These are phyloP conservation scores for Ilyonectria mors-panacis DNA, from an alignment of 2,329 filamentous ascomycete genomes.

Conservation along the genomic window DNA sequence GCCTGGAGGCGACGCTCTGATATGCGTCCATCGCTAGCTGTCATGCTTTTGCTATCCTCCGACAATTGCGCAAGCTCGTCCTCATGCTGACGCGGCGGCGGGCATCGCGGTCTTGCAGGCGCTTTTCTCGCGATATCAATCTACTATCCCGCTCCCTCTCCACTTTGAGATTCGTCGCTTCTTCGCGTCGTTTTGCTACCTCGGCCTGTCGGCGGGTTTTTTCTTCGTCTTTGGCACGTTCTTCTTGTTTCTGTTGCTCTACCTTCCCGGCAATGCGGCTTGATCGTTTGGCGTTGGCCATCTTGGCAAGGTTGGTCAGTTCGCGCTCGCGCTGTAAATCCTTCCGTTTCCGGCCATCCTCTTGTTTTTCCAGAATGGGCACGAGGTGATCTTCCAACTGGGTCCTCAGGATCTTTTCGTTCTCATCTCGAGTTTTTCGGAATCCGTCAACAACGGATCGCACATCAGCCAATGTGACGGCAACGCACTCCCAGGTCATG, in stretches of 20 bases:
- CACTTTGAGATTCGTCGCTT: slow-evolving; percentile 70
- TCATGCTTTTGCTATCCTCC: slow-evolving; percentile 77
- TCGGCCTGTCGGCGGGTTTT: slow-evolving; percentile 67
- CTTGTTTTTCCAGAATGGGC: slow-evolving; percentile 86
- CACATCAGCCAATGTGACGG: slow-evolving; percentile 85
- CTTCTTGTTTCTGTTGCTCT: slow-evolving; percentile 83
- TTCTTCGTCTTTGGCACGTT: slow-evolving; percentile 79
- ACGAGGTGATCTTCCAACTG: slow-evolving; percentile 84
- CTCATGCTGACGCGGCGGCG: slow-evolving; percentile 87
- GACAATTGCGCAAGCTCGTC: slow-evolving; percentile 86
- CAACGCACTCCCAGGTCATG: slow-evolving; percentile 92
- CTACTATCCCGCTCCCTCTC: slow-evolving; percentile 84
- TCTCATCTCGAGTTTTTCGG: slow-evolving; percentile 82
- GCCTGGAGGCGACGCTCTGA: slow-evolving; percentile 87
- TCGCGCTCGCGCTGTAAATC: slow-evolving; percentile 81
- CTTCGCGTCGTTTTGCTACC: slow-evolving; percentile 75
- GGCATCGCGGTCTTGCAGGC: slow-evolving; percentile 87
- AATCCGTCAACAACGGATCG: slow-evolving; percentile 79
- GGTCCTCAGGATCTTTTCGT: slow-evolving; percentile 84
- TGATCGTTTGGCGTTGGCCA: slow-evolving; percentile 95
- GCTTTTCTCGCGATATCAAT: slow-evolving; percentile 86
- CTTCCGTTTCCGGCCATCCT: slow-evolving; percentile 81
- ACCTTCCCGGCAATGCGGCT: slow-evolving; percentile 87
- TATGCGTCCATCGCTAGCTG: slow-evolving; percentile 70
- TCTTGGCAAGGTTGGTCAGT: slow-evolving; percentile 83